These are phyloP conservation scores for Candida alai DNA, from an alignment of 805 yeast species.

Conservation along the genomic window DNA sequence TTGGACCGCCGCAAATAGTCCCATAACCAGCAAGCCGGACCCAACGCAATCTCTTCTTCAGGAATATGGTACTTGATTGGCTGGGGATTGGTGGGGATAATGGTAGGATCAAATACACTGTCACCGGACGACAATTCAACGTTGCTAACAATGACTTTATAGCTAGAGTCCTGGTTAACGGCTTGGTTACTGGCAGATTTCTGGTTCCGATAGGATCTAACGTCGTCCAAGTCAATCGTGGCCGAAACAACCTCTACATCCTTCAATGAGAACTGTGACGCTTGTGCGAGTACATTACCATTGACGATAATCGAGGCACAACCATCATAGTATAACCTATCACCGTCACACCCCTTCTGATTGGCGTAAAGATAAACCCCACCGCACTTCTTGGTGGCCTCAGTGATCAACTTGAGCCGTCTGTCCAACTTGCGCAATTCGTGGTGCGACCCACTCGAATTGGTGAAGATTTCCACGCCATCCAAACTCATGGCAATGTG, in stretches of 20 bases:
- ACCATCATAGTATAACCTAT: conserved; percentile 93
- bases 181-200: conserved; percentile 78
- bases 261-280: conserved; percentile 78
- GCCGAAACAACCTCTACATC: conserved; percentile 97
- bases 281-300: conserved; percentile 91
- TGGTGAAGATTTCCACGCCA: conserved; percentile 96
- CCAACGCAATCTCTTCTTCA: conserved; percentile 94
- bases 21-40: conserved; percentile 99
- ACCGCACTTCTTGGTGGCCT: conserved; percentile 94
- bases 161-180: conserved; percentile 39
- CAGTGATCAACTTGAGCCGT: conserved; percentile 78
- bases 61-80: conserved; percentile 69
- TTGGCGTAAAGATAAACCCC: conserved; percentile 92
- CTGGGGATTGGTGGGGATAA: conserved; percentile 53
- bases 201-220: conserved; percentile 72
- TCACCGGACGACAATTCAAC: conserved; percentile 63
- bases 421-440: conserved; percentile 87
- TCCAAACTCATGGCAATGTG: conserved; percentile 88
- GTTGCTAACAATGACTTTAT: conserved; percentile 57
- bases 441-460: conserved; percentile 97
- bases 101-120: conserved; percentile 54
- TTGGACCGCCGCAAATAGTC: conserved; percentile 90
- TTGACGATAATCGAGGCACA: conserved; percentile 92
- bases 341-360: conserved; percentile 98
- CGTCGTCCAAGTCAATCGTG: conserved; percentile 89